These are phyloP conservation scores for Cucumis variabilis DNA, from an alignment of 331 rosid genomes.

Conservation along the genomic window DNA sequence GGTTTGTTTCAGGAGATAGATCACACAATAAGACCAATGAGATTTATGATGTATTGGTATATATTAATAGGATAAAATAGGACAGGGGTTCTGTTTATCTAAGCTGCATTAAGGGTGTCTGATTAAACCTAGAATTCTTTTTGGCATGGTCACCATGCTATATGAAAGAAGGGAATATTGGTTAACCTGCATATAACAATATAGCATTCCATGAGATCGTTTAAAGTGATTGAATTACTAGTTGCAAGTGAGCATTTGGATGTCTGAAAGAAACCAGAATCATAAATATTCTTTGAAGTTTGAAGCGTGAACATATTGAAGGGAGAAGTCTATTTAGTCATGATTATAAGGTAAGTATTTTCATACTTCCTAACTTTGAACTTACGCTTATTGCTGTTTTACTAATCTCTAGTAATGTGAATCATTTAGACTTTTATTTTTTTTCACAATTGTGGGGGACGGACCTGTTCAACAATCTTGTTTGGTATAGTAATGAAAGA, in stretches of 20 bases:
- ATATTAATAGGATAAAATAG: constrained; percentile 28
- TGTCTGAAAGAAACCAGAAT: constrained; percentile 24
- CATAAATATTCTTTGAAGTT: constrained; percentile 8
- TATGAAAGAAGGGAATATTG: constrained; percentile 29
- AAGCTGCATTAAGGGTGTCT: not conserved
- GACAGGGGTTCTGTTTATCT: not conserved
- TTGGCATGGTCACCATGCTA: not conserved
- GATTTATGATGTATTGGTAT: constrained; percentile 45
- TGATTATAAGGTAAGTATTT: not conserved
- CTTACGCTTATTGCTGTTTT: not conserved
- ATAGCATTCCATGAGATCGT: not conserved
- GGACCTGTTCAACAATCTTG: too few relatives aligned
- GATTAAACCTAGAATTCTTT: constrained; percentile 1
- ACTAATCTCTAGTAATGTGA: not conserved
- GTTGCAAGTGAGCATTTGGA: not conserved
- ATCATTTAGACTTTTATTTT: not conserved
- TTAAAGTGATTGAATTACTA: not conserved
- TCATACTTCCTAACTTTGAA: not conserved
- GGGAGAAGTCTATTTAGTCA: not conserved
- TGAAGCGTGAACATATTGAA: not conserved
- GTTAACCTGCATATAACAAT: not conserved
- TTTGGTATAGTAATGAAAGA: too few relatives aligned
- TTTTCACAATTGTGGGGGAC: too few relatives aligned
- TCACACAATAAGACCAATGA: constrained; percentile 45
- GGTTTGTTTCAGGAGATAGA: constrained; percentile 59